Evolutionary conservation across 257 asterid genomes (phyloP).

Genomic region (Solanum sejunctum): DNA sequence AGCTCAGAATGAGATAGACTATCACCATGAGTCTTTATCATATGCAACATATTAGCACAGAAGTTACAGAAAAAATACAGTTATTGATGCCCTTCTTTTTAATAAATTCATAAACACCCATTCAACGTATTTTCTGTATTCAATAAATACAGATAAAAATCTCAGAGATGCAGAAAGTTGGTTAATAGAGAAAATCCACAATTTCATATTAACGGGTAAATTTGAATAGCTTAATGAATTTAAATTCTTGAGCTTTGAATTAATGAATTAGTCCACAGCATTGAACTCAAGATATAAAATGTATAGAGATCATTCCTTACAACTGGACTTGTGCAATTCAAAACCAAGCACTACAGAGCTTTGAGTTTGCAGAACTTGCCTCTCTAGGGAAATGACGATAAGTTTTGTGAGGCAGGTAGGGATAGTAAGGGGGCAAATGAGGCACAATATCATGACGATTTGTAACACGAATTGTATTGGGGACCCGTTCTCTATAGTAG

Average conservation of each 20-base stretch:
- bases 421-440: slow-evolving; percentile 93
- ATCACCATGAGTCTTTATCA: neutral
- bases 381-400: slow-evolving; percentile 92
- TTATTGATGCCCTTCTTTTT: neutral
- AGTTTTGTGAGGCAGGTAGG: slow-evolving; percentile 59
- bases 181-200: neutral
- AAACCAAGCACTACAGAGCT: neutral
- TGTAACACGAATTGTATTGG: slow-evolving; percentile 71
- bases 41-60: neutral
- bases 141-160: neutral
- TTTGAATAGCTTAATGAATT: neutral
- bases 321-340: neutral
- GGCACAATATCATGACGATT: slow-evolving; percentile 90
- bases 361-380: slow-evolving; percentile 29
- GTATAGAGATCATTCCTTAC: neutral
- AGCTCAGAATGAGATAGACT: neutral
- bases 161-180: neutral
- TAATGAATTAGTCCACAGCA: neutral
- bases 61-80: neutral
- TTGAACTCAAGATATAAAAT: neutral
- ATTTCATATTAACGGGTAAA: neutral
- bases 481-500: slow-evolving; percentile 52
- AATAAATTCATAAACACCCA: neutral
- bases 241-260: neutral
- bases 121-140: neutral